Percentiles rank a stretch among this genome's conserved stretches.
phyloP scores from a whole-genome alignment of 2,329 filamentous ascomycete genomes.

The Malbranchea cinnamomea region DNA sequence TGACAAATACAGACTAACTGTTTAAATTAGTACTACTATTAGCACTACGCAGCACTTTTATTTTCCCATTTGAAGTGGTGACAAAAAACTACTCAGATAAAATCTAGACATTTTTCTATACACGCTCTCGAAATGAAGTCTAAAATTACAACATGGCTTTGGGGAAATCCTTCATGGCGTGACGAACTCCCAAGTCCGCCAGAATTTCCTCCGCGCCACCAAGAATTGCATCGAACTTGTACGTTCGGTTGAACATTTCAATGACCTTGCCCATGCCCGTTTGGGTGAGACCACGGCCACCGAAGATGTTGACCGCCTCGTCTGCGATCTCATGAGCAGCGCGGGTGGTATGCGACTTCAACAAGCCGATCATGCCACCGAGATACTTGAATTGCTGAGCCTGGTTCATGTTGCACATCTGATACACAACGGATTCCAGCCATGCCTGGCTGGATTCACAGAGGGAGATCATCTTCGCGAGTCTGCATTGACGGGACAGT shows the following conservation, averaged over 20 bases:
- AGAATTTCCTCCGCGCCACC: constrained; percentile 97
- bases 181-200: constrained; percentile 84
- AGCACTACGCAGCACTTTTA: too few relatives aligned
- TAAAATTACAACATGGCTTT: constrained; percentile 70
- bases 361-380: constrained; percentile 64
- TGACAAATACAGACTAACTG: too few relatives aligned
- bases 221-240: constrained; percentile 89
- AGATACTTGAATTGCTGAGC: constrained; percentile 58
- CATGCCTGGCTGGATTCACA: constrained; percentile 72
- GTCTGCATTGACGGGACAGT: constrained; percentile 26
- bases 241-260: constrained; percentile 86
- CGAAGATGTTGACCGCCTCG: constrained; percentile 95
- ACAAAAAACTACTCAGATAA: too few relatives aligned
- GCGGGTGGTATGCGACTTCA: constrained; percentile 66
- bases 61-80: too few relatives aligned
- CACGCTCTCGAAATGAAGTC: too few relatives aligned
- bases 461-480: constrained; percentile 75
- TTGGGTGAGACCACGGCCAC: constrained; percentile 78
- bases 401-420: constrained; percentile 79
- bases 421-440: constrained; percentile 72
- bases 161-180: constrained; percentile 72
- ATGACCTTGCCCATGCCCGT: constrained; percentile 93
- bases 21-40: too few relatives aligned
- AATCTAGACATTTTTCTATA: too few relatives aligned
- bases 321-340: constrained; percentile 73